Percentiles rank a stretch among this genome's conserved stretches.
Conservation (phyloP, 805 yeast species). For the Barnettozyma pratensis region DNA sequence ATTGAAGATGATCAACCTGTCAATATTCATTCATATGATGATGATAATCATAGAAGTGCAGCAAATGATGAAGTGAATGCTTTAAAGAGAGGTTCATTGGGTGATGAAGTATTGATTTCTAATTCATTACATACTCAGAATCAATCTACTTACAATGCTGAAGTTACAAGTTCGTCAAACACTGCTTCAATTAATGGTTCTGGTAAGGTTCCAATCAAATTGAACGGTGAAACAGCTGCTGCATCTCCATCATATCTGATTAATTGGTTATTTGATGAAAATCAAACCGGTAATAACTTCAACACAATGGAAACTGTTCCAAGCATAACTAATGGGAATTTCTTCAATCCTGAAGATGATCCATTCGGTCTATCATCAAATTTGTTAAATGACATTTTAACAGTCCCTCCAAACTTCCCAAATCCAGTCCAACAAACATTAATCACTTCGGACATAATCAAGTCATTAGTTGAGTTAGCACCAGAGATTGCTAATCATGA, state of each 20-base stretch:
- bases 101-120: conserved; percentile 2
- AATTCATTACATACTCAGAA: conserved; percentile 1
- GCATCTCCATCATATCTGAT: conserved; percentile 22
- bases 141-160: not conserved
- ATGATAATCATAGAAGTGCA: conserved; percentile 21
- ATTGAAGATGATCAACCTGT: conserved; percentile 19
- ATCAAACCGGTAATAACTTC: conserved; percentile 10
- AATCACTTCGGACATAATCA: conserved; percentile 20
- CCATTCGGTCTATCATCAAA: conserved; percentile 26
- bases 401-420: conserved; percentile 27
- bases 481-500: conserved; percentile 22
- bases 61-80: conserved; percentile 27
- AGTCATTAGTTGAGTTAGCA: conserved; percentile 13
- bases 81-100: conserved; percentile 10
- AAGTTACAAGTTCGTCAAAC: not conserved
- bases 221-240: conserved; percentile 8
- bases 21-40: conserved; percentile 20
- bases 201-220: not conserved
- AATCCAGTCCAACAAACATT: conserved; percentile 24
- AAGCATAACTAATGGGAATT: conserved; percentile 19
- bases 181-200: not conserved
- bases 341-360: conserved; percentile 26
- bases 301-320: conserved; percentile 14
- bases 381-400: conserved; percentile 22
- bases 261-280: conserved; percentile 26